Base-by-base conservation (phyloP, 768 basidiomycete genomes). In the Lentinula detonsa region DNA sequence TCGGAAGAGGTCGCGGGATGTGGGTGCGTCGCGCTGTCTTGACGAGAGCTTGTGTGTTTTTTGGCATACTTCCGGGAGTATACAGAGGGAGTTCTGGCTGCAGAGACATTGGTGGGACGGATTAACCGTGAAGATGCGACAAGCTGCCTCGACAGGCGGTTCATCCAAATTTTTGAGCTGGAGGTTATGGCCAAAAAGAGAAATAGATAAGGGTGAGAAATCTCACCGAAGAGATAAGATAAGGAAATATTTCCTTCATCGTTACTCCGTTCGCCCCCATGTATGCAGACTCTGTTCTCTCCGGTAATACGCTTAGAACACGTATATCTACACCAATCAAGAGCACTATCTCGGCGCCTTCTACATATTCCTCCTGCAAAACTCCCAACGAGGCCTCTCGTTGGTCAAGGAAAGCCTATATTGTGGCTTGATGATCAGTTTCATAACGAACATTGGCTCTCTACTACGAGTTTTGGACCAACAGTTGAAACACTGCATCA, bases 91-190 rank as follows among this genome's bases (percentile, higher is more conserved):
- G 21, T 33, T 43, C 10, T 40, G 50, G 16, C 37, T 52, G 42
- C 37, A 18, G 10, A 40, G 37, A 31, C 59, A 59, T 59, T 48
- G 48, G 23, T 13, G 31, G 23, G 11, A 16, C 59, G 49, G 18
- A 60, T 28, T 5, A 60, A 2, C 45, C 50, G 59, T 18, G 49
- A 52, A 60, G 59, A 52, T 11, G 59, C 59, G 23, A 28, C 45
- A 42, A 60, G 50, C 39, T 60, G 59, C 50, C 59, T 60, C 37
- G 59, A 60, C 28, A 60, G 50, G 45, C 59, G 50, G 49, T 60
- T 46, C 59, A 60, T 60, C 33, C 58, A 46, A 43, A 59, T 59
- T 59, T 59, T 59, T 18, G 37, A 59, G 46, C 33, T 49, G 58
- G 34, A 58, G 57, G 40, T 43, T 16, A 28, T 40, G 42, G 13